A percentile compares a stretch with the other conserved stretches of the same genome.
These are phyloP conservation scores for Circinella umbellata DNA, from an alignment of 371 early-diverging fungal genomes.

Conservation along the genomic window DNA sequence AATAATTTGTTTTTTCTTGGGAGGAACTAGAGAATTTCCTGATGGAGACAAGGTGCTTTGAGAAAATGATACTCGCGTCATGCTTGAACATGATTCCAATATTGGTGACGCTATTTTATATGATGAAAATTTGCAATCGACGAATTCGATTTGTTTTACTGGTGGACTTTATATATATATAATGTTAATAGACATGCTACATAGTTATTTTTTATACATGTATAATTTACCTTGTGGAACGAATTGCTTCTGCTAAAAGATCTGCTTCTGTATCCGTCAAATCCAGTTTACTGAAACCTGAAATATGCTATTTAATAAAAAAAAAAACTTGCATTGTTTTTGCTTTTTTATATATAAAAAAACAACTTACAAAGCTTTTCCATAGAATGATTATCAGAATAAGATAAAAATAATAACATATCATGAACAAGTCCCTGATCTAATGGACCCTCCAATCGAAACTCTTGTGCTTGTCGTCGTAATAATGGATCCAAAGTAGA, in stretches of 20 bases:
- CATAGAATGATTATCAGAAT: constrained; percentile 2
- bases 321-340: no score
- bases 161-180: not conserved
- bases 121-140: not conserved
- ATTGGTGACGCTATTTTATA: not conserved
- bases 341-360: not conserved
- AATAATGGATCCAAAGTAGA: not conserved
- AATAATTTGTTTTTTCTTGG: not conserved
- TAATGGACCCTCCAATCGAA: not conserved
- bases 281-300: not conserved
- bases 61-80: not conserved
- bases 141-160: not conserved
- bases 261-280: not conserved
- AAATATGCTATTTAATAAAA: no score
- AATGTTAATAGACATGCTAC: not conserved
- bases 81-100: not conserved
- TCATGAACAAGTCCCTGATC: not conserved
- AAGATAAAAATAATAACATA: not conserved
- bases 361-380: not conserved
- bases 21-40: not conserved
- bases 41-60: not conserved
- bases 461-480: constrained; percentile 1
- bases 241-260: not conserved
- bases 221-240: not conserved
- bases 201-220: not conserved